Evolutionary conservation across 257 asterid genomes (phyloP).

Genomic region (Ligustrum vulgare): DNA sequence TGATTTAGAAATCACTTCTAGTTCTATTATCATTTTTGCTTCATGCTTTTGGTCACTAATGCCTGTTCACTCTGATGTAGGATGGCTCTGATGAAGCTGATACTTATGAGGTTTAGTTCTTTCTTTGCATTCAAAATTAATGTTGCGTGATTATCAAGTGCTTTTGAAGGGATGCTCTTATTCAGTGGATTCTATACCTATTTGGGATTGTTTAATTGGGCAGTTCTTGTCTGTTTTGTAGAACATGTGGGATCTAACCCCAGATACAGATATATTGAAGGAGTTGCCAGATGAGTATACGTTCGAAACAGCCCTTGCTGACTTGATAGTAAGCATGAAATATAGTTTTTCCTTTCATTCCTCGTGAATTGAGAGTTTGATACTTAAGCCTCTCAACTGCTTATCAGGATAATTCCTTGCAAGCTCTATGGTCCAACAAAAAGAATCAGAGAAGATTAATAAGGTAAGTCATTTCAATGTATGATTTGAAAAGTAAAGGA

Average conservation of each 20-base stretch:
- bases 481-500: background rate
- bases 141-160: background rate
- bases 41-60: slow-evolving; percentile 1
- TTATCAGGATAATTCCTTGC: slow-evolving; percentile 72
- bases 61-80: slow-evolving; percentile 36
- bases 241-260: slow-evolving; percentile 93
- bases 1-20: background rate
- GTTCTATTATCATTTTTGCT: background rate
- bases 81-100: slow-evolving; percentile 61
- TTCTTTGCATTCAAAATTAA: background rate
- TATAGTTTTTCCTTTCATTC: slow-evolving; percentile 14
- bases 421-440: slow-evolving; percentile 68
- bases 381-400: slow-evolving; percentile 20
- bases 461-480: slow-evolving; percentile 38
- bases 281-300: slow-evolving; percentile 72
- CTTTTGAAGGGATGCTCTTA: background rate
- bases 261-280: slow-evolving; percentile 60
- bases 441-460: slow-evolving; percentile 41
- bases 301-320: slow-evolving; percentile 76
- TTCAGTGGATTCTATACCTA: slow-evolving; percentile 16
- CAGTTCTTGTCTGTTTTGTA: slow-evolving; percentile 23
- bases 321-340: slow-evolving; percentile 57
- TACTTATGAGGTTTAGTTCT: slow-evolving; percentile 51
- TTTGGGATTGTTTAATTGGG: background rate
- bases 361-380: background rate